Percentiles rank a stretch among this genome's conserved stretches.
These are phyloP conservation scores for Pueraria montana DNA, from an alignment of 306 rosid genomes.

Conservation along the genomic window DNA sequence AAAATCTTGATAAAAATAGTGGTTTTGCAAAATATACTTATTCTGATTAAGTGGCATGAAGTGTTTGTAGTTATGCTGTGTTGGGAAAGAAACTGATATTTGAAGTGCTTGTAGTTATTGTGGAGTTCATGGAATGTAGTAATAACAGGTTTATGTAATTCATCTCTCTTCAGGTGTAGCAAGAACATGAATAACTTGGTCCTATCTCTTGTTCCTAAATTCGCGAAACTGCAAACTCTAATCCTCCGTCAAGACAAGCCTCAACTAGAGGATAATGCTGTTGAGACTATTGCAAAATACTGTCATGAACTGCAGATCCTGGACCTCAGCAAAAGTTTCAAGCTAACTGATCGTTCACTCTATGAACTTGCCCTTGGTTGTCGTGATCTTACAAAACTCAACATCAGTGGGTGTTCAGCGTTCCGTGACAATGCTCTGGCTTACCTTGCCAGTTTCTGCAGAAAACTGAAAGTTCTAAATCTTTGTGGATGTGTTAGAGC, in stretches of 20 bases:
- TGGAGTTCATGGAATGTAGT: conserved; percentile 14
- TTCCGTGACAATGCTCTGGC: conserved; percentile 84
- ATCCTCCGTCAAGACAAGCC: conserved; percentile 90
- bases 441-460: conserved; percentile 77
- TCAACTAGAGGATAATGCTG: conserved; percentile 83
- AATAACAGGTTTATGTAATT: conserved; percentile 1
- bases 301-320: conserved; percentile 88
- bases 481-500: conserved; percentile 90
- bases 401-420: conserved; percentile 87
- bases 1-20: background rate
- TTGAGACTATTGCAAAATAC: conserved; percentile 74
- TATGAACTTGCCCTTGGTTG: conserved; percentile 82
- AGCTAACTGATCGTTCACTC: conserved; percentile 79
- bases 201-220: conserved; percentile 80
- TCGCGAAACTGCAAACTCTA: conserved; percentile 76
- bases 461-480: conserved; percentile 73
- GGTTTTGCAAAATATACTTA: conserved; percentile 19
- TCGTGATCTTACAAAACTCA: conserved; percentile 71
- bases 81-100: background rate
- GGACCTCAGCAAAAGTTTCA: conserved; percentile 97
- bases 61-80: background rate
- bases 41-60: background rate
- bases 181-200: conserved; percentile 93
- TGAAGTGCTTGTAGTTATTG: conserved; percentile 18
- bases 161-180: conserved; percentile 75